Base-by-base conservation (phyloP, 768 basidiomycete genomes). In the Floccularia luteovirens region DNA sequence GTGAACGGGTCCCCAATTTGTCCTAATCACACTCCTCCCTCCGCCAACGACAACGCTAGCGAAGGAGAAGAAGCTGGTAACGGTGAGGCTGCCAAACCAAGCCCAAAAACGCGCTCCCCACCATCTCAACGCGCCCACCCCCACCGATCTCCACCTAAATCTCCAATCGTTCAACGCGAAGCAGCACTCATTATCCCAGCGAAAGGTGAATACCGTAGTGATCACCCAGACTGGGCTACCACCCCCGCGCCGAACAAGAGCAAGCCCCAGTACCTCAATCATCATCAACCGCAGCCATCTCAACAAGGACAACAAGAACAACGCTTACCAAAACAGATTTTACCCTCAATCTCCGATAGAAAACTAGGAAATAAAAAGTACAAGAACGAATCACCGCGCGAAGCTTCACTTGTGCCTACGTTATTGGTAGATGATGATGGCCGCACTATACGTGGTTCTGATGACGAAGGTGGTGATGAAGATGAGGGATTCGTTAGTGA, bases 1-100 rank as follows among this genome's bases (percentile, higher is more conserved):
- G 57, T 46, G 3, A 23, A 50, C 33, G 61, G 62, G 24, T 31
- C 39, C 20, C 56, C 49, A 22, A 41, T 62, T 30, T 66, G 64
- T 37, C 62, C 62, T 17, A 44, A 11, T 17, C 38, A 31, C 27
- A n/a, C 61, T 17, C 22, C 41, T 22, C 42, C 34, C 27, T 23
- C 39, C 28, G 25, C 43, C 14, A 27, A 39, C 16, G 16, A 24
- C 24, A 27, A 31, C 35, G 48, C 47, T 24, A 36, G 31, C 32
- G 22, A 20, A n/a, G 13, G 20, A 23, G 27, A n/a, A 23, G 5
- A 19, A 7, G 12, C 20, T 35, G 3, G 27, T 25, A 25, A 13
- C 27, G 25, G 30, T 23, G 14, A 20, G 21, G 16, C 39, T 39
- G n/a, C n/a, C 28, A 28, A 41, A 45, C 48, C 17, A 31, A 43